Evolutionary conservation across 108 stramenopile genomes (phyloP).

Genomic region (Skeletonema menzelii): DNA sequence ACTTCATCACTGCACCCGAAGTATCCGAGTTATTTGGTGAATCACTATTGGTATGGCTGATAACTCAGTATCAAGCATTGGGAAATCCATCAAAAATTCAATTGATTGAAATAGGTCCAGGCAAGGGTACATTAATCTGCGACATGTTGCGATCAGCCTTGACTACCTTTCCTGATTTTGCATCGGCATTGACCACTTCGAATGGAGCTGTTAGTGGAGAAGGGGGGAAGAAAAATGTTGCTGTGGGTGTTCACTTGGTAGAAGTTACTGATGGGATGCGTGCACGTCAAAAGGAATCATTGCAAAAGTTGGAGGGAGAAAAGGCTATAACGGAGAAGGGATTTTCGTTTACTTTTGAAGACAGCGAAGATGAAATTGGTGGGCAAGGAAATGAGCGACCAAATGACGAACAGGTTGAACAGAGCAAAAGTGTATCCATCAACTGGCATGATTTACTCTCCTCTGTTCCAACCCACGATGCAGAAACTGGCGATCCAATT

Average conservation of each 20-base stretch:
- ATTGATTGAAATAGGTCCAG: slow-evolving; percentile 94
- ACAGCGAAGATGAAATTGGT: not conserved
- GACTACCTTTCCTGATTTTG: slow-evolving; percentile 55
- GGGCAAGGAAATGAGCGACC: not conserved
- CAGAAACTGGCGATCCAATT: slow-evolving; percentile 38
- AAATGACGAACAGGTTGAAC: not conserved
- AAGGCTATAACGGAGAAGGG: slow-evolving; percentile 24
- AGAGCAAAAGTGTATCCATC: slow-evolving; percentile 45
- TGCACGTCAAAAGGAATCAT: slow-evolving; percentile 67
- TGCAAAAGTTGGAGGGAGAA: slow-evolving; percentile 43
- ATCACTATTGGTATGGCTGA: slow-evolving; percentile 91
- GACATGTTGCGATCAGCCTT: slow-evolving; percentile 82
- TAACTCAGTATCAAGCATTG: slow-evolving; percentile 73
- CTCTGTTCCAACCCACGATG: slow-evolving; percentile 49
- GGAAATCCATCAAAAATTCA: slow-evolving; percentile 69
- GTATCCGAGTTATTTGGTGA: slow-evolving; percentile 97
- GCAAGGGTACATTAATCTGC: slow-evolving; percentile 93
- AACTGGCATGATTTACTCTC: slow-evolving; percentile 77
- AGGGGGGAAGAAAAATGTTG: slow-evolving; percentile 28
- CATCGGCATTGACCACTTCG: slow-evolving; percentile 28
- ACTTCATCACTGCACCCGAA: slow-evolving; percentile 98
- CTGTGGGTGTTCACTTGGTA: slow-evolving; percentile 83
- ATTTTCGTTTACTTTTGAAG: slow-evolving; percentile 25
- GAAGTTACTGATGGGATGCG: slow-evolving; percentile 86
- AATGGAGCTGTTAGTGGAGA: not conserved